Conservation (phyloP, 2,329 filamentous ascomycete species). For the Diaporthe sp. region DNA sequence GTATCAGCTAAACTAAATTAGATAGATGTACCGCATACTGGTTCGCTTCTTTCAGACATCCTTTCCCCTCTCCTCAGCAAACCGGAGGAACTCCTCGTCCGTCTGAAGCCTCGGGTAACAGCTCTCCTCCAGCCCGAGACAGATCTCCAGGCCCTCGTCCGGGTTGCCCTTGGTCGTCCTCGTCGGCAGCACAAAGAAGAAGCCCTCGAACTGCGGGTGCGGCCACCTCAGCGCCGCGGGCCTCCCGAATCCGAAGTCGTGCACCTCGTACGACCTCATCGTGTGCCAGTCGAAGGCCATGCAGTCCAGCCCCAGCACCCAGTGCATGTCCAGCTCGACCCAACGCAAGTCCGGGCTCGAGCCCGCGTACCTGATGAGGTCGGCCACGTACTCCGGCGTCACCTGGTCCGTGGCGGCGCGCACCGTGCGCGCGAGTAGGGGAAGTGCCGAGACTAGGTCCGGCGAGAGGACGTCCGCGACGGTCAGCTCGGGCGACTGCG, state of each 20-base stretch:
- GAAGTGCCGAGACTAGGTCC: conserved; percentile 21
- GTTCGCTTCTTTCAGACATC: conserved; percentile 3
- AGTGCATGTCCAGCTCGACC: conserved; percentile 42
- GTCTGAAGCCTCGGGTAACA: conserved; percentile 23
- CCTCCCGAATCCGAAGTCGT: conserved; percentile 49
- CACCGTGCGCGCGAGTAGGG: conserved; percentile 43
- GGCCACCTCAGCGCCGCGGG: conserved; percentile 38
- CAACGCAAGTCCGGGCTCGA: conserved; percentile 43
- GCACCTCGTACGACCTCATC: conserved; percentile 44
- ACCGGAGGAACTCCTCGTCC: conserved; percentile 33
- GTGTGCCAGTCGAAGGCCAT: conserved; percentile 45
- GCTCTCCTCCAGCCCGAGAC: conserved; percentile 31
- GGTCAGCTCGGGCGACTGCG: conserved; percentile 38
- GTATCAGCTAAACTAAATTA: background rate
- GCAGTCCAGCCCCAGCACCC: conserved; percentile 46
- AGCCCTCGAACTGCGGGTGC: conserved; percentile 30
- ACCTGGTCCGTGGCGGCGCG: conserved; percentile 43
- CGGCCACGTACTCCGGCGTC: conserved; percentile 41
- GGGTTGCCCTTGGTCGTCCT: conserved; percentile 8
- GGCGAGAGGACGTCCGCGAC: conserved; percentile 36
- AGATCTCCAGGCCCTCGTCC: conserved; percentile 32
- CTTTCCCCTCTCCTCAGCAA: conserved; percentile 32
- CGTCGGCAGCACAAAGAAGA: conserved; percentile 33
- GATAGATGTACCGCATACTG: background rate
- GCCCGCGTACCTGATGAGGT: conserved; percentile 44